Evolutionary conservation across 225 moss, liverwort and hornwort species (phyloP).

Genomic region (Rhytidiadelphus loreus): DNA sequence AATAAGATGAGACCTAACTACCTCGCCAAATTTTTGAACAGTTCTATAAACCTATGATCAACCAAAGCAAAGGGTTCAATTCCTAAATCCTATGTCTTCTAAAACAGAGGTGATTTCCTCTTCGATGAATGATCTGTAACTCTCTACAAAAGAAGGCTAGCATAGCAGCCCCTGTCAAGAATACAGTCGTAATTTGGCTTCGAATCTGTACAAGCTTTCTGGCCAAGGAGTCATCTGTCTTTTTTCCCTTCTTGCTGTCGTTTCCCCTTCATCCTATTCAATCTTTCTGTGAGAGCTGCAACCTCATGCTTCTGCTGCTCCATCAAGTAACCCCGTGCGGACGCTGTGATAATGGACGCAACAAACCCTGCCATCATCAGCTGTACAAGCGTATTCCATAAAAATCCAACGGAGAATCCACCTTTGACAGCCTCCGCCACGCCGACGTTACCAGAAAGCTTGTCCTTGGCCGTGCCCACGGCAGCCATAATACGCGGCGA

Average conservation of each 20-base stretch:
- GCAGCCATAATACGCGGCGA: slow-evolving; percentile 62
- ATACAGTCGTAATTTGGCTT: slow-evolving; percentile 29
- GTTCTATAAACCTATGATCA: slow-evolving; percentile 9
- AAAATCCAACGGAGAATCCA: slow-evolving; percentile 25
- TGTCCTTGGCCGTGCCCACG: slow-evolving; percentile 58
- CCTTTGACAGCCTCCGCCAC: slow-evolving; percentile 29
- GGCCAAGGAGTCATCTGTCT: slow-evolving; percentile 5
- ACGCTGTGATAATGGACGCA: slow-evolving; percentile 70
- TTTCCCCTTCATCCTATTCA: slow-evolving; percentile 5
- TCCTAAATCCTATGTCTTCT: slow-evolving; percentile 16
- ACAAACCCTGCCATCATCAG: slow-evolving; percentile 86
- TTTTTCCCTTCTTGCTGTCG: not conserved
- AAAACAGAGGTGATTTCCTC: slow-evolving; percentile 48
- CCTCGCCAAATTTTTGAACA: slow-evolving; percentile 2
- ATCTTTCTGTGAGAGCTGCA: slow-evolving; percentile 8
- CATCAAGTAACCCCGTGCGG: slow-evolving; percentile 64
- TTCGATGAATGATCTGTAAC: slow-evolving; percentile 38
- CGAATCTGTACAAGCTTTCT: slow-evolving; percentile 50
- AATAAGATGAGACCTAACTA: not conserved
- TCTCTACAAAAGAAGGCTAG: slow-evolving; percentile 24
- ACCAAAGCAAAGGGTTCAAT: slow-evolving; percentile 22
- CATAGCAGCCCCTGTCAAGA: slow-evolving; percentile 22
- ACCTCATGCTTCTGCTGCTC: slow-evolving; percentile 66
- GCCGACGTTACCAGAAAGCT: slow-evolving; percentile 31
- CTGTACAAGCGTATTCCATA: slow-evolving; percentile 76